phyloP scores from a whole-genome alignment of 345 rosid species.

The Ricinus communis region DNA sequence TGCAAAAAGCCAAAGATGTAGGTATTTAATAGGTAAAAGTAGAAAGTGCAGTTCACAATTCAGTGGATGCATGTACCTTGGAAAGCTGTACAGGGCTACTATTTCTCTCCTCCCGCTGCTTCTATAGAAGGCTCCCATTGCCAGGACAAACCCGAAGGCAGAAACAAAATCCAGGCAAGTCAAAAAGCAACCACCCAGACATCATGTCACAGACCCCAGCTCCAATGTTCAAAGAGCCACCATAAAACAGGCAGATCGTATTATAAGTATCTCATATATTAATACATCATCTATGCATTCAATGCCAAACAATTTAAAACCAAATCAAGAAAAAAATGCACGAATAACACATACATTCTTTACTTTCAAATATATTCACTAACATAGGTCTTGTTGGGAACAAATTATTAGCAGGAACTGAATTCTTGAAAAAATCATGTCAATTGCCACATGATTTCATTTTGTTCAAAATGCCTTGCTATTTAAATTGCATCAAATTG shows the following conservation, averaged over 20 bases:
- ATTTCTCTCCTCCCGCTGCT: constrained; percentile 64
- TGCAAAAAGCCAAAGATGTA: constrained; percentile 28
- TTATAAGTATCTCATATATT: constrained; percentile 55
- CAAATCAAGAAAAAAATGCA: neutral
- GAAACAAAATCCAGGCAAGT: constrained; percentile 58
- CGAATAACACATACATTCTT: neutral
- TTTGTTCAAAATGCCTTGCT: too few species aligned
- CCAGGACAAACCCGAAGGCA: constrained; percentile 59
- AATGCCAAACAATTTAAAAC: constrained; percentile 1
- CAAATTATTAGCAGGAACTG: too few species aligned
- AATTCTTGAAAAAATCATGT: too few species aligned
- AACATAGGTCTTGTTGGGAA: too few species aligned
- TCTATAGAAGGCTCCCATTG: constrained; percentile 79
- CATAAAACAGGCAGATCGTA: constrained; percentile 67
- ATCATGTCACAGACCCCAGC: constrained; percentile 85
- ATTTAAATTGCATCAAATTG: too few species aligned
- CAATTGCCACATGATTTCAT: too few species aligned
- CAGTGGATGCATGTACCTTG: constrained; percentile 48
- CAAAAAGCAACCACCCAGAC: constrained; percentile 57
- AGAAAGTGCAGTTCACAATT: neutral
- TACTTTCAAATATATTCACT: too few species aligned
- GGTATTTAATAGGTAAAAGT: constrained; percentile 5
- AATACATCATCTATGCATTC: constrained; percentile 4
- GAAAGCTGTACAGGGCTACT: constrained; percentile 92
- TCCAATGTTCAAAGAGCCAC: constrained; percentile 93